Evolutionary conservation across 2,329 filamentous ascomycete species (phyloP).

Genomic region (Nothopassalora personata): DNA sequence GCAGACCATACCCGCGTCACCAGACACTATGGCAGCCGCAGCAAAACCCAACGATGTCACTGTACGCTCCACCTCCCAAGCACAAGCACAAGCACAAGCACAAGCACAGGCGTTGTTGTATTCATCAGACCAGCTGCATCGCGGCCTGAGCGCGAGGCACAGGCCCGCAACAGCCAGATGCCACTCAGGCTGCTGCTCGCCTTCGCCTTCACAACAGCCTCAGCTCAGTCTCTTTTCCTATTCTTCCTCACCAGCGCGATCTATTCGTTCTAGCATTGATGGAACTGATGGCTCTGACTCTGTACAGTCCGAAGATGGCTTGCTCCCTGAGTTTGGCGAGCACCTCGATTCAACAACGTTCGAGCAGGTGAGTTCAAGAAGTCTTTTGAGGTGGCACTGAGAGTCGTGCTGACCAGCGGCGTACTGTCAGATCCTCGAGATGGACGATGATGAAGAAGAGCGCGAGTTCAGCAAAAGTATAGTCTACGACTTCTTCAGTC

Average conservation of each 20-base stretch:
- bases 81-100: slow-evolving; percentile 2
- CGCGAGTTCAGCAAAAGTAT: slow-evolving; percentile 84
- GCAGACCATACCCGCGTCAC: neutral
- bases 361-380: slow-evolving; percentile 52
- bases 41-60: slow-evolving; percentile 19
- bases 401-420: neutral
- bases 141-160: slow-evolving; percentile 3
- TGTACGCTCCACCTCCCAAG: slow-evolving; percentile 20
- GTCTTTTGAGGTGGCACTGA: neutral
- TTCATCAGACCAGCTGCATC: slow-evolving; percentile 4
- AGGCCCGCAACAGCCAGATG: neutral
- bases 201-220: slow-evolving; percentile 7
- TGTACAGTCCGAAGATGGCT: slow-evolving; percentile 43
- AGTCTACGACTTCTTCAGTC: slow-evolving; percentile 87
- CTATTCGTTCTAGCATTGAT: slow-evolving; percentile 7
- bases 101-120: neutral
- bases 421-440: slow-evolving; percentile 71
- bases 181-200: slow-evolving; percentile 17
- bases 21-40: slow-evolving; percentile 21
- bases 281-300: slow-evolving; percentile 24
- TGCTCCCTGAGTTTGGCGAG: slow-evolving; percentile 59
- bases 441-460: slow-evolving; percentile 87
- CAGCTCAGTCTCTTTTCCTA: slow-evolving; percentile 14
- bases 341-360: slow-evolving; percentile 77
- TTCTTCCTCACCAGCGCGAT: slow-evolving; percentile 9